Conservation (phyloP, 2,329 filamentous ascomycete genomes). For the Camillea tinctor region DNA sequence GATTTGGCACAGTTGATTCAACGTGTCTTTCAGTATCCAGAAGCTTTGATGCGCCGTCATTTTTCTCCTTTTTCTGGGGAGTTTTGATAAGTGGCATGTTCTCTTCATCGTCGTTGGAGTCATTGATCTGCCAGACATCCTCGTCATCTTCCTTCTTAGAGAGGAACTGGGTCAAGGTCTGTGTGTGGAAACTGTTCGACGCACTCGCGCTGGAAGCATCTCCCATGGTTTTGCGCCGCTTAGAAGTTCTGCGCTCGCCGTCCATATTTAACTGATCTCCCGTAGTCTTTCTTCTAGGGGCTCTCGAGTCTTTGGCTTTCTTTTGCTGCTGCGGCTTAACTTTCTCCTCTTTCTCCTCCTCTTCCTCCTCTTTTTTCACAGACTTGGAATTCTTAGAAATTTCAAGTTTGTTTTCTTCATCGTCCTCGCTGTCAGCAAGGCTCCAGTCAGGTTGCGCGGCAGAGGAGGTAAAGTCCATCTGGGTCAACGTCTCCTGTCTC, state of each 20-base stretch:
- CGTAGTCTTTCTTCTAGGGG: conserved; percentile 27
- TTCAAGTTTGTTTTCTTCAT: conserved; percentile 4
- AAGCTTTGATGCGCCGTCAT: neutral
- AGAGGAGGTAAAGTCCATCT: conserved; percentile 30
- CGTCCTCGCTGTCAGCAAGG: conserved; percentile 18
- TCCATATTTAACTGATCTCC: conserved; percentile 24
- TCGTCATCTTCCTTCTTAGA: conserved; percentile 16
- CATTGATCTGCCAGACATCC: conserved; percentile 24
- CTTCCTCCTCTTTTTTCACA: neutral
- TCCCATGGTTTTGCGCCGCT: conserved; percentile 33
- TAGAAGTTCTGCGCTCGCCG: conserved; percentile 21
- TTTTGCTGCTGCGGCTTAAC: conserved; percentile 7
- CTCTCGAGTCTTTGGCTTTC: conserved; percentile 17
- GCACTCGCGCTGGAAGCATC: conserved; percentile 21
- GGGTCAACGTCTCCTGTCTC: conserved; percentile 30
- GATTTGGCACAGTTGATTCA: conserved; percentile 19
- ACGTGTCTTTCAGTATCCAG: conserved; percentile 1
- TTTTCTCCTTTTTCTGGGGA: conserved; percentile 21
- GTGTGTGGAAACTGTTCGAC: conserved; percentile 33
- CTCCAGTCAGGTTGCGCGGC: conserved; percentile 18
- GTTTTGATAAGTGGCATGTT: conserved; percentile 24
- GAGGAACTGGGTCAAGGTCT: conserved; percentile 31
- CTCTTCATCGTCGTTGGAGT: conserved; percentile 29
- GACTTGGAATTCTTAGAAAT: neutral
- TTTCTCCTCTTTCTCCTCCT: conserved; percentile 12